Base-by-base conservation (phyloP, 2,329 filamentous ascomycete genomes). In the Stachybotrys chartarum region DNA sequence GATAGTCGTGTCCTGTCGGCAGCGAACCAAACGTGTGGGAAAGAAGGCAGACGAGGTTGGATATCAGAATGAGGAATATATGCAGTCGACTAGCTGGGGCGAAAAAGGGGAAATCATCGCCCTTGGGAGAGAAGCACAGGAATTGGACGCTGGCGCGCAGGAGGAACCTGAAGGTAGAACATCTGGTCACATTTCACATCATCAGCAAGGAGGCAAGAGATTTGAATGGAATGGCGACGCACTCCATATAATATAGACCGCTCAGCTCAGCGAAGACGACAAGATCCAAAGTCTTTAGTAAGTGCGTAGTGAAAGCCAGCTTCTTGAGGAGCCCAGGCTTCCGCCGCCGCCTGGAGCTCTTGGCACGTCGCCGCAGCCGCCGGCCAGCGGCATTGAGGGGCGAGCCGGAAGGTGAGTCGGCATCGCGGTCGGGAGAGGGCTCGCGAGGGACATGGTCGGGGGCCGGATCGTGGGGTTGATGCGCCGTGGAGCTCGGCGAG, bases 221-320 rank as follows among this genome's bases (percentile, higher is more conserved):
- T 24, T 24, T 4, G 24, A 24, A 24, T 24, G 24, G 24, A 35
- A 30, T 24, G 31, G 30, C 18, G 18, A 47, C 47, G n/a, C 67
- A 88, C 85, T 88, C 85, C 80, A 88, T 83, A 67, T 87, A 88
- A 67, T 88, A 88, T 61, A 88, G 63, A 48, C 80, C 77, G 63
- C 82, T 85, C 55, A 88, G 73, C 72, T 88, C 83, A 46, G 79
- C 81, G 67, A 84, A 85, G 51, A 86, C 79, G 50, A 87, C 64
- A 63, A 80, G 78, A 71, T 88, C 85, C 56, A 88, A 72, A 58
- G 78, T 82, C 63, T 76, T 75, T 61, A 85, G 79, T 57, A 88
- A 73, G 61, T 84, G 78, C 46, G 76, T 81, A 61, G 86, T 70
- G 65, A 86, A 84, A 59, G 81, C 71, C 55, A 83, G 72, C 74